Percentiles rank a stretch among this genome's conserved stretches.
phyloP scores from a whole-genome alignment of 371 early-diverging fungal genomes.

The Chytridiales sp. region DNA sequence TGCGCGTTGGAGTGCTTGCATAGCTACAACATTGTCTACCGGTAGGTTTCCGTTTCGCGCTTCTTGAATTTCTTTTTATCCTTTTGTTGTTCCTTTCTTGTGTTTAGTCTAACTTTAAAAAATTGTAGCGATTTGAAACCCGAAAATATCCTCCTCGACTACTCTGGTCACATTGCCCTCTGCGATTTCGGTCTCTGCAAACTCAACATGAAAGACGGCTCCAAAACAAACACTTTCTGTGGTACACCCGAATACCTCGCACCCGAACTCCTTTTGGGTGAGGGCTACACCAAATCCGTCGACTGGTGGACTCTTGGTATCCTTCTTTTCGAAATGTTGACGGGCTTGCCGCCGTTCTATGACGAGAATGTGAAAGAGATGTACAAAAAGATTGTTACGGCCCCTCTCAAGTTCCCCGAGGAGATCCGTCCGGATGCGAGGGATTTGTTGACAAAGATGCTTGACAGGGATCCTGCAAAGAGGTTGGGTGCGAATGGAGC shows the following conservation, averaged over 20 bases:
- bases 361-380: slow-evolving; percentile 94
- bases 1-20: slow-evolving; percentile 88
- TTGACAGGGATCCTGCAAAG: slow-evolving; percentile 79
- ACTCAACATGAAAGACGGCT: slow-evolving; percentile 65
- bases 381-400: slow-evolving; percentile 89
- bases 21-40: slow-evolving; percentile 80
- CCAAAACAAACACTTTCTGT: slow-evolving; percentile 84
- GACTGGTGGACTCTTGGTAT: slow-evolving; percentile 99
- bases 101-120: neutral
- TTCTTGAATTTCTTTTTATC: neutral
- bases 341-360: slow-evolving; percentile 94
- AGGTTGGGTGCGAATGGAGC: slow-evolving; percentile 86
- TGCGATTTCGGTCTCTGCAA: slow-evolving; percentile 98
- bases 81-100: neutral
- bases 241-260: slow-evolving; percentile 91
- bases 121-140: slow-evolving; percentile 79
- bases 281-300: slow-evolving; percentile 89
- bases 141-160: slow-evolving; percentile 95
- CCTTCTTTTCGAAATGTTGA: slow-evolving; percentile 93
- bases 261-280: slow-evolving; percentile 80
- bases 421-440: slow-evolving; percentile 67
- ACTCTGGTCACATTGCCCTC: slow-evolving; percentile 94
- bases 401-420: slow-evolving; percentile 81
- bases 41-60: slow-evolving; percentile 34
- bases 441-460: slow-evolving; percentile 71